Evolutionary conservation across 169 alveolate genomes (phyloP).

Genomic region (Plasmodium reichenowi): DNA sequence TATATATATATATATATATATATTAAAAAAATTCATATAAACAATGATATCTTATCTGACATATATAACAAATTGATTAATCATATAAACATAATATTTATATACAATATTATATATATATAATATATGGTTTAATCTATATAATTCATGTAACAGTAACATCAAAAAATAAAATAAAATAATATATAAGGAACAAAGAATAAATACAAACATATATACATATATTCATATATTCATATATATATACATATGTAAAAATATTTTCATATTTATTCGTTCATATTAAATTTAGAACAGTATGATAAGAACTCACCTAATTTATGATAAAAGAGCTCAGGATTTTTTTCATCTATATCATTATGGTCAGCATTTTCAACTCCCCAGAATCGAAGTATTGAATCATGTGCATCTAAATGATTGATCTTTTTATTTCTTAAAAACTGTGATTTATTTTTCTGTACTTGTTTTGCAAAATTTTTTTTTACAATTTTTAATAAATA

Average conservation of each 20-base stretch:
- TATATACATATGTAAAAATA: not conserved
- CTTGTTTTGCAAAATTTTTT: slow-evolving; percentile 4
- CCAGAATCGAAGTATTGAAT: slow-evolving; percentile 32
- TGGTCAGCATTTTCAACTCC: slow-evolving; percentile 33
- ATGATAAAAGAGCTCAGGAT: slow-evolving; percentile 1
- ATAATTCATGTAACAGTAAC: no score
- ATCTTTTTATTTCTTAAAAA: slow-evolving; percentile 8
- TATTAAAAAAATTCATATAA: no score
- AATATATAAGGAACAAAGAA: not conserved
- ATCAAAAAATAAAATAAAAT: no score
- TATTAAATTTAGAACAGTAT: slow-evolving; percentile 7
- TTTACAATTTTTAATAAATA: slow-evolving; percentile 52
- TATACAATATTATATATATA: no score
- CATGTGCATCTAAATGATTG: slow-evolving; percentile 18
- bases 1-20: no score
- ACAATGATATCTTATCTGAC: no score
- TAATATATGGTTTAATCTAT: no score
- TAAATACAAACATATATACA: not conserved
- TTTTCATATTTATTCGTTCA: not conserved
- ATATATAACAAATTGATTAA: no score
- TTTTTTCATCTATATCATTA: slow-evolving; percentile 10
- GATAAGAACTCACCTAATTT: slow-evolving; percentile 14
- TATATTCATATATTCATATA: not conserved
- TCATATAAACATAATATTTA: no score
- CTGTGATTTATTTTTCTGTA: slow-evolving; percentile 11